Conservation (phyloP, 2,329 filamentous ascomycete genomes). For the Paracoccidioides lutzii region DNA sequence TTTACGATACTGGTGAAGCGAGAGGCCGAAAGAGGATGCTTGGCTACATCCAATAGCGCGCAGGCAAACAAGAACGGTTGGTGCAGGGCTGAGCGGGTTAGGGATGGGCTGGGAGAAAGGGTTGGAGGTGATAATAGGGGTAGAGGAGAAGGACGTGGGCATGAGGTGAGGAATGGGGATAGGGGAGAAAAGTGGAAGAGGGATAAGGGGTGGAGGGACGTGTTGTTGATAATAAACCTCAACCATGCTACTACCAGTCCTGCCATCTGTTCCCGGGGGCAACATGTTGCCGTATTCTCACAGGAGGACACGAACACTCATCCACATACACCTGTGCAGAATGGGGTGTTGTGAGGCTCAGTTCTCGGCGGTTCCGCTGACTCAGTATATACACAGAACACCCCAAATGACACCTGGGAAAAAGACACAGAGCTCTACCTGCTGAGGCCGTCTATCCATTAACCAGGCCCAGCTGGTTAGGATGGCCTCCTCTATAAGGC, state of each 20-base stretch:
- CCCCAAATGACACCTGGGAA: too few species aligned
- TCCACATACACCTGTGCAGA: neutral
- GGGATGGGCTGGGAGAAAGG: conserved; percentile 2
- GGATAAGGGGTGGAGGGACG: neutral
- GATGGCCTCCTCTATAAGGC: neutral
- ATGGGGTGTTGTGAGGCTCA: neutral
- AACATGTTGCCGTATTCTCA: neutral
- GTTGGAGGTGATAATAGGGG: neutral
- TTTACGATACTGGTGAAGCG: conserved; percentile 12
- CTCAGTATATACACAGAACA: too few species aligned
- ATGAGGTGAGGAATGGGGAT: neutral
- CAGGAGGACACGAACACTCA: too few species aligned
- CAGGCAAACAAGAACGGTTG: conserved; percentile 10
- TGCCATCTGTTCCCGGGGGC: neutral
- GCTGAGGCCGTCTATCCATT: neutral
- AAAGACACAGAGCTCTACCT: too few species aligned
- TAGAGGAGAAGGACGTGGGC: too few species aligned
- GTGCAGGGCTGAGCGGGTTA: conserved; percentile 8
- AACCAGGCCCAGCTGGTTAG: neutral
- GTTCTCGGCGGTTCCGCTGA: neutral
- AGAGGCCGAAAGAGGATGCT: conserved; percentile 5
- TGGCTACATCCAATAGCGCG: conserved; percentile 1
- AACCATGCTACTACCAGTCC: neutral
- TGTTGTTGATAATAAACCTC: neutral
- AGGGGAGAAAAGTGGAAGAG: conserved; percentile 5